Conservation (phyloP, 2,329 filamentous ascomycete species). For the Lecanosticta acicola region DNA sequence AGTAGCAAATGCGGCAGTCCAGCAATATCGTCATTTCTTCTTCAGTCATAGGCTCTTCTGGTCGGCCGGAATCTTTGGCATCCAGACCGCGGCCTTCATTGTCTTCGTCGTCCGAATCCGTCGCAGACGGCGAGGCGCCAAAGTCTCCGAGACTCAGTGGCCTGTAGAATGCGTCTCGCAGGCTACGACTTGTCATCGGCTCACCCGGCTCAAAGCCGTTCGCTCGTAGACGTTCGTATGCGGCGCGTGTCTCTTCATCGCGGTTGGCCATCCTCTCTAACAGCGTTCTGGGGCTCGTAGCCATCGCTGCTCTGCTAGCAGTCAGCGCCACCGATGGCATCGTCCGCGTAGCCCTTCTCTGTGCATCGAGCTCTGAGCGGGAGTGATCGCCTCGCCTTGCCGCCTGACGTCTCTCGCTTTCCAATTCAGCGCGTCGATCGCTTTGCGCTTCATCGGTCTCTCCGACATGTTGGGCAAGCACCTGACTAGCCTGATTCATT, state of each 20-base stretch:
- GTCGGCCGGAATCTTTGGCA: constrained; percentile 41
- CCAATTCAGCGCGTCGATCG: constrained; percentile 2
- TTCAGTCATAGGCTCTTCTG: constrained; percentile 42
- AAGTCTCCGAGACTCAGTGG: constrained; percentile 10
- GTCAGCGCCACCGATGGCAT: constrained; percentile 19
- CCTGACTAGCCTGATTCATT: constrained; percentile 12
- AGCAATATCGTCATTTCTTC: constrained; percentile 47
- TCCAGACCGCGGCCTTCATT: constrained; percentile 38
- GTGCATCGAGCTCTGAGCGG: constrained; percentile 26
- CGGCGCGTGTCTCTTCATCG: constrained; percentile 25
- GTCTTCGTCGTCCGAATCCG: constrained; percentile 24
- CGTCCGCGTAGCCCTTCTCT: constrained; percentile 22
- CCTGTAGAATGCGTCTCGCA: constrained; percentile 6
- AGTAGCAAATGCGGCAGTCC: constrained; percentile 50
- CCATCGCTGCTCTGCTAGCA: constrained; percentile 27
- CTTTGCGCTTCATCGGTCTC: constrained; percentile 1
- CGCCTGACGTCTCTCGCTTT: constrained; percentile 13
- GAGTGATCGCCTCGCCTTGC: constrained; percentile 28
- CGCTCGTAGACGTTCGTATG: constrained; percentile 22
- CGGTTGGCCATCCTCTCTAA: constrained; percentile 24
- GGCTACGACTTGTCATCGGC: constrained; percentile 9
- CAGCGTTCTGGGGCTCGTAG: constrained; percentile 18
- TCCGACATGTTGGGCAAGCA: constrained; percentile 12
- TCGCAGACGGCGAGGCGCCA: constrained; percentile 8
- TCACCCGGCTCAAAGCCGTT: constrained; percentile 12